Conservation (phyloP, 257 asterid species). For the Hygrophila difformis region DNA sequence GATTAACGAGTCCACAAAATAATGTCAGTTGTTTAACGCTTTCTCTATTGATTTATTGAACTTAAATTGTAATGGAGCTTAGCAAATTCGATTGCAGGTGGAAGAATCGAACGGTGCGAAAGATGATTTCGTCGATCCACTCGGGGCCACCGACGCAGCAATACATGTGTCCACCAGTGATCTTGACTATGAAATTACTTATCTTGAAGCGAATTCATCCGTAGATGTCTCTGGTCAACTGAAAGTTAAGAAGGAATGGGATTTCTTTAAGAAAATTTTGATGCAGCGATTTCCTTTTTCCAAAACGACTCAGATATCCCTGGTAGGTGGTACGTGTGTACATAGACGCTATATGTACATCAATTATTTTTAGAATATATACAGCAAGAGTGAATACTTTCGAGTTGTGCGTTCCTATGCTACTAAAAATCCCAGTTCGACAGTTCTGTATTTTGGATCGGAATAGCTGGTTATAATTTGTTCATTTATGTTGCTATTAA, state of each 20-base stretch:
- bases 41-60: not conserved
- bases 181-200: constrained; percentile 23
- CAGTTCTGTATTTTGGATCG: constrained; percentile 7
- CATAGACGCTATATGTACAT: too few species aligned
- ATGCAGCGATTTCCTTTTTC: constrained; percentile 64
- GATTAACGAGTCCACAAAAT: not conserved
- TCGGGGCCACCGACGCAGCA: constrained; percentile 32
- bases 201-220: constrained; percentile 17
- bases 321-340: constrained; percentile 24
- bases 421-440: constrained; percentile 1
- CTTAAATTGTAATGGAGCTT: constrained; percentile 23
- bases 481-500: constrained; percentile 17
- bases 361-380: constrained; percentile 1
- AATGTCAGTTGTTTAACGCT: not conserved
- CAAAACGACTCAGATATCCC: constrained; percentile 38
- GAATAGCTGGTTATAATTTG: constrained; percentile 7
- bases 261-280: constrained; percentile 51
- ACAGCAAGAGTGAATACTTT: not conserved
- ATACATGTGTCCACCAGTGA: constrained; percentile 22
- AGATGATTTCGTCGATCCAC: constrained; percentile 50
- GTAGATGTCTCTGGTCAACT: constrained; percentile 19
- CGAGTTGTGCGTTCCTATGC: constrained; percentile 3
- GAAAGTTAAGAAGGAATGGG: constrained; percentile 56
- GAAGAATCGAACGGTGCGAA: constrained; percentile 22
- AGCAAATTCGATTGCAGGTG: constrained; percentile 30